These are phyloP conservation scores for Fagopyrum homotropicum DNA, from an alignment of 148 eudicot species.

Conservation along the genomic window DNA sequence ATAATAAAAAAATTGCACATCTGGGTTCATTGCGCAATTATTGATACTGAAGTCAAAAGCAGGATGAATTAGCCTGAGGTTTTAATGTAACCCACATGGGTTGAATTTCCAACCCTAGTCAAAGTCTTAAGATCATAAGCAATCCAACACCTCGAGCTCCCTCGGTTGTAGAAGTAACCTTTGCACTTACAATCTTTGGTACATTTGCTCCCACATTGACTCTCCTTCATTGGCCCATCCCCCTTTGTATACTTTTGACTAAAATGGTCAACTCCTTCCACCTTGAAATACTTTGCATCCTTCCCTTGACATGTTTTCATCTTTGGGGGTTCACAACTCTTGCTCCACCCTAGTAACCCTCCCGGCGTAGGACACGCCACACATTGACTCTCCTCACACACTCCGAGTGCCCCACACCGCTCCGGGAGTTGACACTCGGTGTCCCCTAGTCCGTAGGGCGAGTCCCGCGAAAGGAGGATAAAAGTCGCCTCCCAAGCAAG, in stretches of 20 bases:
- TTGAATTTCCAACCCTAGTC: slow-evolving; percentile 25
- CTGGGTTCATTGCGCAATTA: not conserved
- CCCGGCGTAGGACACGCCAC: slow-evolving; percentile 52
- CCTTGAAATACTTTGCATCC: slow-evolving; percentile 35
- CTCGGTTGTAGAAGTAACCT: slow-evolving; percentile 47
- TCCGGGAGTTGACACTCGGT: slow-evolving; percentile 45
- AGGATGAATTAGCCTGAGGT: slow-evolving; percentile 4
- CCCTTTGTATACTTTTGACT: slow-evolving; percentile 38
- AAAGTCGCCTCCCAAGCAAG: slow-evolving; percentile 45
- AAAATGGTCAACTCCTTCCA: slow-evolving; percentile 53
- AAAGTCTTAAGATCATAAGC: slow-evolving; percentile 51
- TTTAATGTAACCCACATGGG: slow-evolving; percentile 39
- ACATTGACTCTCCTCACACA: slow-evolving; percentile 54
- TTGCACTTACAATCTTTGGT: slow-evolving; percentile 52
- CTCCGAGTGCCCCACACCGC: slow-evolving; percentile 43
- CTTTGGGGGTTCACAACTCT: slow-evolving; percentile 32
- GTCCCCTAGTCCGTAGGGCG: slow-evolving; percentile 9
- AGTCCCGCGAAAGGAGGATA: slow-evolving; percentile 27
- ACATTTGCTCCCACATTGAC: slow-evolving; percentile 34
- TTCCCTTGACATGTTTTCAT: slow-evolving; percentile 24
- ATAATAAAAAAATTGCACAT: too few relatives aligned
- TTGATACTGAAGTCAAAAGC: not conserved
- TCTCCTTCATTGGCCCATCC: slow-evolving; percentile 26
- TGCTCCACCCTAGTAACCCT: slow-evolving; percentile 54
- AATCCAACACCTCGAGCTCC: slow-evolving; percentile 44